Evolutionary conservation across 257 asterid species (phyloP), one percentile per base, ranked within the genome.

Genomic region (Lycium barbarum): DNA sequence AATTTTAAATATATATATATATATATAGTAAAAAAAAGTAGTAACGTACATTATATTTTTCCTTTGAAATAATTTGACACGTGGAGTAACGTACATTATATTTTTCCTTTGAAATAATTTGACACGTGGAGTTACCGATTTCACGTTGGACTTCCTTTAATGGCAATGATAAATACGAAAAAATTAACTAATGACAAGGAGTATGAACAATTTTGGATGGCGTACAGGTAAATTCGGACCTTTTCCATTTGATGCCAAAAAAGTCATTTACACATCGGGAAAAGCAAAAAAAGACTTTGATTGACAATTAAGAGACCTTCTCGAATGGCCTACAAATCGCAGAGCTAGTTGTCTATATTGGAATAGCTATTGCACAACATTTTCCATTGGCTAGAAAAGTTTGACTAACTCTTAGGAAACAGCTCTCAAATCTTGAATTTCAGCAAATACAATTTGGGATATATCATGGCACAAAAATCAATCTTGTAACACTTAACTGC

Each of bases 401-500:
- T 74, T 51, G 81, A 74, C 22, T 3, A 51, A 13, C 12, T 26
- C 65, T 51, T 26, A 4, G 22, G 22, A 7, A 74, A 10, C 47
- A 47, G 9, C 26, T 76, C 63, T 14, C 47, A 26, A 53, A 13
- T 76, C 47, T 76, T 14, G 82, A 51, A 76, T 76, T 22, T 76
- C 82, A 33, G 9, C 65, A 26, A 76, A 49, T 76, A 76, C 81
- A 22, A 13, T 13, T 73, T 73, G 59, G n/a, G 17, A 73, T 38
- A 40, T 26, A 26, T 26, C 1, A 14, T 67, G 36, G 13, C 26
- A 17, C 55, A 18, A 43, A 71, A 43, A 43, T 18, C 15, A 71
- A 71, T 0, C 49, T 17, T 40, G 15, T 68, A 14, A 36, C 51
- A 36, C 13, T 40, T 13, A 62, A 62, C 0, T 62, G 6, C 68